Conservation (phyloP, 331 rosid genomes). For the Quercus phellos region DNA sequence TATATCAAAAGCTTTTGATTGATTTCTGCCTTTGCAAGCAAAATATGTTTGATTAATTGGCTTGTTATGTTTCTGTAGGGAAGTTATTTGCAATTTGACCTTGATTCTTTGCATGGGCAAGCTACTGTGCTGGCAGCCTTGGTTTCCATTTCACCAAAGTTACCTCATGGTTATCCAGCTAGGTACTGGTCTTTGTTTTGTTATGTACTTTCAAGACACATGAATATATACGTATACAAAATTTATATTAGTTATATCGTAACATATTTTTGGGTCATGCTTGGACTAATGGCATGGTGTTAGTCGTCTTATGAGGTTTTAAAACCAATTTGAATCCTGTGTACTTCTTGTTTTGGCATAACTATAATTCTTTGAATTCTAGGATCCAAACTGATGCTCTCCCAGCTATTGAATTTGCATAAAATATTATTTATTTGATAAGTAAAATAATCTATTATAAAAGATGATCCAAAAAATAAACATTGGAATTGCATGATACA, state of each 20-base stretch:
- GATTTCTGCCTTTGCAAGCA: not conserved
- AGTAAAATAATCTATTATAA: too few species aligned
- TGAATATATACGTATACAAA: not conserved
- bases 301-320: not conserved
- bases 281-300: not conserved
- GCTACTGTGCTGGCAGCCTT: constrained; percentile 89
- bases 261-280: not conserved
- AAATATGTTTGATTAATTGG: constrained; percentile 14
- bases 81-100: constrained; percentile 70
- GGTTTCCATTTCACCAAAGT: constrained; percentile 81
- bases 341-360: too few species aligned
- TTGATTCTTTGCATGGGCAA: constrained; percentile 89
- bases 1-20: not conserved
- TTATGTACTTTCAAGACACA: not conserved
- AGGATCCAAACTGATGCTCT: not conserved
- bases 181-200: constrained; percentile 44
- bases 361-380: not conserved
- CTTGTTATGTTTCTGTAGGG: constrained; percentile 49
- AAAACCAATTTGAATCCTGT: not conserved
- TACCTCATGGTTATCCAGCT: constrained; percentile 95
- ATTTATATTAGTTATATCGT: not conserved
- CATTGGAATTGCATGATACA: too few species aligned
- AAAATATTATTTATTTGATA: too few species aligned
- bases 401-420: not conserved
- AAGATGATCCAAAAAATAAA: too few species aligned